Base-by-base conservation (phyloP, 306 rosid genomes). In the Purshia tridentata region DNA sequence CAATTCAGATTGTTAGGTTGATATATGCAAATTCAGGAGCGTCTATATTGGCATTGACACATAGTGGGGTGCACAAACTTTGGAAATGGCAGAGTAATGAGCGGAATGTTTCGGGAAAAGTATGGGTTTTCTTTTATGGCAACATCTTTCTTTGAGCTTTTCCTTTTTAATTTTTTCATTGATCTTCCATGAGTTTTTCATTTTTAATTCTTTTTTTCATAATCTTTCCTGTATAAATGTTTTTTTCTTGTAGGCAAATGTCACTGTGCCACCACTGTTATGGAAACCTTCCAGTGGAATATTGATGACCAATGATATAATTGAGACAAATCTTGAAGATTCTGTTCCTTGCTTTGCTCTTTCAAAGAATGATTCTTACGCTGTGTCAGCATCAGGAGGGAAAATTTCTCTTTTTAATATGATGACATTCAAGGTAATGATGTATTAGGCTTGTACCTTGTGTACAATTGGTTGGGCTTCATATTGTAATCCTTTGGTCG, bases 51-150 rank as follows among this genome's bases (percentile, higher is more conserved):
- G 87, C 84, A 10, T 73, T 86, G 68, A 44, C 81, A 51, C 71
- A 75, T 9, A 79, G 67, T 57, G 85, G 80, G 50, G 45, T 54
- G 58, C 79, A 80, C 60, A 23, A 68, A 39, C 76, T 83, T 50
- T 86, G 90, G 90, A 83, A 75, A 72, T 83, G 87, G 90, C 80
- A 62, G 76, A 45, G 20, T 40, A 37, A 65, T 35, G 50, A 61
- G 40, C 62, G 6, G 18, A 76, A 61, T 51, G 59, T 49, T 56
- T 42, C 20, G 29, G 76, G 56, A 16, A 66, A 65, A 76, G 87
- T 77, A 72, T 19, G 51, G 51, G 44, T 18, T 61, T n/a, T 8
- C 14, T 57, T 51, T 45, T 46, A 44, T 56, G 77, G 29, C 37
- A 52, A 54, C 49, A 48, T 19, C 22, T 10, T n/a, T 39, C 29